phyloP scores from a whole-genome alignment of 1,139 yeast species.

The Scheffersomyces parashehatae region DNA sequence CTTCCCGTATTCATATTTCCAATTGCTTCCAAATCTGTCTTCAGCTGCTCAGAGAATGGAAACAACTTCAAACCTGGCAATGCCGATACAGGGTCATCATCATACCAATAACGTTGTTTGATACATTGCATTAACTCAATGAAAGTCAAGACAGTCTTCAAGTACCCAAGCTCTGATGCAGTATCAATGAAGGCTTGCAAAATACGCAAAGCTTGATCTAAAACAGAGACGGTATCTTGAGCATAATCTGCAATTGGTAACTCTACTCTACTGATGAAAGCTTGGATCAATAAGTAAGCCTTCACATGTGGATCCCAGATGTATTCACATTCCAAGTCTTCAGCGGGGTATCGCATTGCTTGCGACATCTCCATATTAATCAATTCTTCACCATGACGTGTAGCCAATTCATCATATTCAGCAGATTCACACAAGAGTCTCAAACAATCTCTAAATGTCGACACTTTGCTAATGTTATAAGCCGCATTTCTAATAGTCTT shows the following conservation, averaged over 20 bases:
- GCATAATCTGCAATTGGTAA: slow-evolving; percentile 93
- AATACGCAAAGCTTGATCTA: slow-evolving; percentile 93
- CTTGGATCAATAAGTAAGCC: slow-evolving; percentile 81
- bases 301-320: slow-evolving; percentile 97
- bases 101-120: slow-evolving; percentile 88
- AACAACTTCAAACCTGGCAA: slow-evolving; percentile 66
- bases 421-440: slow-evolving; percentile 74
- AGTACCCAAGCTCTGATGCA: slow-evolving; percentile 79
- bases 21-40: slow-evolving; percentile 14
- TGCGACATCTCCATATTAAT: slow-evolving; percentile 89
- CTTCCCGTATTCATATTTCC: slow-evolving; percentile 26
- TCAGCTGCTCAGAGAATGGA: slow-evolving; percentile 9
- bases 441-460: slow-evolving; percentile 69
- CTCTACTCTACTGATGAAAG: slow-evolving; percentile 79
- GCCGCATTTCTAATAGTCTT: slow-evolving; percentile 76
- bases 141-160: slow-evolving; percentile 58
- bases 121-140: slow-evolving; percentile 80
- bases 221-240: slow-evolving; percentile 89
- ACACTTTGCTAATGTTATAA: slow-evolving; percentile 47
- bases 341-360: slow-evolving; percentile 75
- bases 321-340: slow-evolving; percentile 61
- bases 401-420: slow-evolving; percentile 91
- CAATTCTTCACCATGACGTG: slow-evolving; percentile 92
- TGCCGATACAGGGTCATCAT: slow-evolving; percentile 65
- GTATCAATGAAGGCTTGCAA: slow-evolving; percentile 91